A percentile compares a stretch with the other conserved stretches of the same genome.
Conservation (phyloP, 768 basidiomycete genomes). For the Fibroporia radiculosa region DNA sequence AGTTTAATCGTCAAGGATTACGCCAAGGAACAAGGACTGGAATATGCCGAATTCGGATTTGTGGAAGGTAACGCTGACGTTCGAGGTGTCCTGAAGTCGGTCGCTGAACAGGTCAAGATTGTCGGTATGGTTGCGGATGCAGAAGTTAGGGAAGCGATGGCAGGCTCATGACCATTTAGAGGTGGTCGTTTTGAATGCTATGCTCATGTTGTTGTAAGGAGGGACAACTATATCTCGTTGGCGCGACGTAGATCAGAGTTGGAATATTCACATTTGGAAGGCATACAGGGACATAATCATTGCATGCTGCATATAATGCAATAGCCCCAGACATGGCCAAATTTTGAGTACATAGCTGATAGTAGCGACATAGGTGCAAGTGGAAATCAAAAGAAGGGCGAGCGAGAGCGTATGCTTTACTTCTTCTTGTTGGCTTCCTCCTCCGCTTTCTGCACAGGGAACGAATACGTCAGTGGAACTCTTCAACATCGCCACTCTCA, state of each 20-base stretch:
- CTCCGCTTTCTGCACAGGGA: slow-evolving; percentile 64
- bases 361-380: slow-evolving; percentile 19
- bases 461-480: slow-evolving; percentile 12
- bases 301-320: slow-evolving; percentile 28
- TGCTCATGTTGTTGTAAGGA: no score
- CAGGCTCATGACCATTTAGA: slow-evolving; percentile 12
- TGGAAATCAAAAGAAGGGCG: slow-evolving; percentile 9
- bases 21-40: slow-evolving; percentile 75
- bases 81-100: slow-evolving; percentile 67
- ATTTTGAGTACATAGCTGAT: slow-evolving; percentile 29
- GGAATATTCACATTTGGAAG: no score
- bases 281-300: slow-evolving; percentile 21
- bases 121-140: slow-evolving; percentile 74
- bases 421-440: slow-evolving; percentile 93
- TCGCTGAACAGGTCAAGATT: slow-evolving; percentile 83
- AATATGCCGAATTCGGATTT: slow-evolving; percentile 90
- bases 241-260: no score
- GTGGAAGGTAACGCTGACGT: slow-evolving; percentile 82
- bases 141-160: slow-evolving; percentile 62
- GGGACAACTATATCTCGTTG: no score
- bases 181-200: no score
- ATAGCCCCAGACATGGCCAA: slow-evolving; percentile 23
- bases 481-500: slow-evolving; percentile 8
- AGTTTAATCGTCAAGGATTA: slow-evolving; percentile 82
- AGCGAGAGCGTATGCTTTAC: slow-evolving; percentile 33